Evolutionary conservation across 2,329 filamentous ascomycete species (phyloP).

Genomic region (Plenodomus tracheiphilus): DNA sequence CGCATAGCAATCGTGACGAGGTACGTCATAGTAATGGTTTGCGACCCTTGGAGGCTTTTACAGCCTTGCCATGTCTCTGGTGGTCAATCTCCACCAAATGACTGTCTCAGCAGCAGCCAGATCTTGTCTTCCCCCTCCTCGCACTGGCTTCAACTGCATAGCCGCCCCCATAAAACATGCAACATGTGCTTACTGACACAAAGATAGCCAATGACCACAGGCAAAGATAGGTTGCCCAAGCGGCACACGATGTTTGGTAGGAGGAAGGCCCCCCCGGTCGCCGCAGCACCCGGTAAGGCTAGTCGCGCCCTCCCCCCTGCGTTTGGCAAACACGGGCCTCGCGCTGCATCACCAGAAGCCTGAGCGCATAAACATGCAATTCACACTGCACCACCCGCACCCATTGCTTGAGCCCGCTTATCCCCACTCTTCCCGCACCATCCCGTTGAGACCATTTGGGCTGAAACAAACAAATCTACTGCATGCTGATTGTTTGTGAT

Average conservation of each 20-base stretch:
- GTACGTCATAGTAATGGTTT: neutral
- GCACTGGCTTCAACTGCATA: no score
- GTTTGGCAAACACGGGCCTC: conserved; percentile 21
- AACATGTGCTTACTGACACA: conserved; percentile 7
- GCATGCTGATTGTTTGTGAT: neutral
- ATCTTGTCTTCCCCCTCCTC: neutral
- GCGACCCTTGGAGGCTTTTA: neutral
- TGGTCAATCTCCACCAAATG: conserved; percentile 9
- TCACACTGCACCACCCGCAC: conserved; percentile 7
- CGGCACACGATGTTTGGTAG: conserved; percentile 4
- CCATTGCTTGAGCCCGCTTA: conserved; percentile 4
- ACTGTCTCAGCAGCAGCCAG: conserved; percentile 18
- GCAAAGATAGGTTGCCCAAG: conserved; percentile 3
- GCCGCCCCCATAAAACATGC: neutral
- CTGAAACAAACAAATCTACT: neutral
- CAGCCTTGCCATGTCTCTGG: neutral
- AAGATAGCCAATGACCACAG: neutral
- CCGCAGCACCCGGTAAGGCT: conserved; percentile 14
- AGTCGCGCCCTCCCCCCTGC: conserved; percentile 9
- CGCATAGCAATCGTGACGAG: neutral
- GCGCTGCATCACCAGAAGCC: conserved; percentile 17
- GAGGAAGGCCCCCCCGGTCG: conserved; percentile 10
- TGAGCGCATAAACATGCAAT: conserved; percentile 24
- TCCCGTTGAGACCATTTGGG: neutral
- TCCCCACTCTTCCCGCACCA: neutral